Conservation (phyloP, 805 yeast species). For the Wickerhamomyces sydowiorum region DNA sequence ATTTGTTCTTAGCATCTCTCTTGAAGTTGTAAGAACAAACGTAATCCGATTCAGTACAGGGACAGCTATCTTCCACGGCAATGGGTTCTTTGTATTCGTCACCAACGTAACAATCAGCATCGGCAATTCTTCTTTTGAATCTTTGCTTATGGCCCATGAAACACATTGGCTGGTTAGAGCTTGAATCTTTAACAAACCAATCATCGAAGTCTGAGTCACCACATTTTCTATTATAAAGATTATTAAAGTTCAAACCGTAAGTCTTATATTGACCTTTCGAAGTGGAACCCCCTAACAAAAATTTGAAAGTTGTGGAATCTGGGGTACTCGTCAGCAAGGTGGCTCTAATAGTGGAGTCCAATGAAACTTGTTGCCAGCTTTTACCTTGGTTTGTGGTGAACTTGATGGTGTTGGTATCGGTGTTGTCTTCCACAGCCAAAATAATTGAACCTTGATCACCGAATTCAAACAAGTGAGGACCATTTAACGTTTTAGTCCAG, state of each 20-base stretch:
- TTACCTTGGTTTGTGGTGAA: conserved; percentile 73
- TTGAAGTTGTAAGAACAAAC: conserved; percentile 61
- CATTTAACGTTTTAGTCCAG: conserved; percentile 54
- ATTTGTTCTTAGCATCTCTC: conserved; percentile 32
- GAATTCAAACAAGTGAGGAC: conserved; percentile 48
- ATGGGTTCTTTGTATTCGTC: conserved; percentile 30
- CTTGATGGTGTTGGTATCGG: conserved; percentile 29
- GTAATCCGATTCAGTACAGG: conserved; percentile 58
- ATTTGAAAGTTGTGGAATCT: conserved; percentile 64
- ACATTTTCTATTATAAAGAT: conserved; percentile 40
- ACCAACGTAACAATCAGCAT: conserved; percentile 50
- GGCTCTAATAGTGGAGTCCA: conserved; percentile 40
- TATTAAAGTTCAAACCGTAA: conserved; percentile 46
- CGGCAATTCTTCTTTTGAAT: conserved; percentile 57
- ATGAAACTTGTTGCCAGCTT: conserved; percentile 49
- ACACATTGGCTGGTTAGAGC: conserved; percentile 36
- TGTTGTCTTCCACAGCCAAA: conserved; percentile 46
- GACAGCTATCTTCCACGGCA: conserved; percentile 48
- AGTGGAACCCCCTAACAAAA: conserved; percentile 44
- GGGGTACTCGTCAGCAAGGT: conserved; percentile 46
- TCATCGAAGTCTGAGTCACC: conserved; percentile 54
- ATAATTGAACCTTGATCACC: conserved; percentile 80
- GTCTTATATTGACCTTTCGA: conserved; percentile 13
- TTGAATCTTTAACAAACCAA: conserved; percentile 44
- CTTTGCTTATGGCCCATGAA: conserved; percentile 64